Evolutionary conservation across 2,329 filamentous ascomycete species (phyloP).

Genomic region (Mycocentrospora acerina): DNA sequence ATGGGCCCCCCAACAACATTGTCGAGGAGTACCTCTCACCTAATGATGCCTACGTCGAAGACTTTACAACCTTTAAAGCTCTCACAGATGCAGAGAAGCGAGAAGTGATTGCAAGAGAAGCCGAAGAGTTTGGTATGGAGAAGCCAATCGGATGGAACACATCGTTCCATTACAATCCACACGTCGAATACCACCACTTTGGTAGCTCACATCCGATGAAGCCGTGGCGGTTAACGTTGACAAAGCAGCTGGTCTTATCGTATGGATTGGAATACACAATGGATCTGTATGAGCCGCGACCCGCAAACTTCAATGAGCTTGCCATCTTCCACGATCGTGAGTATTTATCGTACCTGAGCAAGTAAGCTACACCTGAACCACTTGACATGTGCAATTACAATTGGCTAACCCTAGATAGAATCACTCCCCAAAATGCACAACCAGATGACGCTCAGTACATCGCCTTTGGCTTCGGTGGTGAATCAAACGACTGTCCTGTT

Average conservation of each 20-base stretch:
- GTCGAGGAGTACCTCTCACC: slow-evolving; percentile 40
- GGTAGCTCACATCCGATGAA: slow-evolving; percentile 98
- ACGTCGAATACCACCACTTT: slow-evolving; percentile 96
- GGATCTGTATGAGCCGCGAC: slow-evolving; percentile 85
- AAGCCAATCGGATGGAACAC: slow-evolving; percentile 85
- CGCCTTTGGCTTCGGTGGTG: slow-evolving; percentile 79
- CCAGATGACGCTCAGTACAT: slow-evolving; percentile 46
- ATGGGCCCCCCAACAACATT: slow-evolving; percentile 32
- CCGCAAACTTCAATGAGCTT: slow-evolving; percentile 85
- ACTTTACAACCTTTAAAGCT: slow-evolving; percentile 34
- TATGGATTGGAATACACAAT: slow-evolving; percentile 97
- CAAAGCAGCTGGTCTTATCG: slow-evolving; percentile 89
- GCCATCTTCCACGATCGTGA: slow-evolving; percentile 83
- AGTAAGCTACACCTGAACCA: slow-evolving; percentile 20
- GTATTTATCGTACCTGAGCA: slow-evolving; percentile 82
- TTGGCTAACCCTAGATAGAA: slow-evolving; percentile 17
- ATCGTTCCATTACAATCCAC: slow-evolving; percentile 92
- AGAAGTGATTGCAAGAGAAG: slow-evolving; percentile 55
- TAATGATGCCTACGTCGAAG: slow-evolving; percentile 24
- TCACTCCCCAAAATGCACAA: slow-evolving; percentile 52
- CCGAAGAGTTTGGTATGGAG: slow-evolving; percentile 67
- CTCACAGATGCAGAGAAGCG: slow-evolving; percentile 44
- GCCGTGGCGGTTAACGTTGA: slow-evolving; percentile 92
- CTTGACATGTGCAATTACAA: neutral
- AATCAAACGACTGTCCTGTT: slow-evolving; percentile 79